Evolutionary conservation across 2,329 filamentous ascomycete genomes (phyloP).

Genomic region (Penicillium sp.): DNA sequence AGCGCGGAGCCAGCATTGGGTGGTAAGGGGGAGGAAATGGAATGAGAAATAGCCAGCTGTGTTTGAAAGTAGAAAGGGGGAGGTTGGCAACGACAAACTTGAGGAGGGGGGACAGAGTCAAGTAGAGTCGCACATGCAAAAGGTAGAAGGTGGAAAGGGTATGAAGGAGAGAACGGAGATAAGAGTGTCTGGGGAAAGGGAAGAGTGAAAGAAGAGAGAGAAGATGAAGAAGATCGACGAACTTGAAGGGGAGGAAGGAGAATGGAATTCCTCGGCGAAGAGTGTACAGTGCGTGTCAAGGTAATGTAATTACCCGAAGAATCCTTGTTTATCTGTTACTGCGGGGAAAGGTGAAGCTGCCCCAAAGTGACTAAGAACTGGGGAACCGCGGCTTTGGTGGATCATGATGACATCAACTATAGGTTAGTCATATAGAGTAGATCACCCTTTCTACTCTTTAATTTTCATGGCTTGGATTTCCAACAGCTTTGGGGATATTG

Average conservation of each 20-base stretch:
- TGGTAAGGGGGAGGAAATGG: neutral
- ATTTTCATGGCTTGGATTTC: too few species aligned
- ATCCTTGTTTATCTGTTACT: too few species aligned
- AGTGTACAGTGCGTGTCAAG: too few species aligned
- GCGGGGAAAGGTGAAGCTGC: too few species aligned
- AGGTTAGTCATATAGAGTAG: too few species aligned
- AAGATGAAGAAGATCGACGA: neutral
- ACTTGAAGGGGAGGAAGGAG: neutral
- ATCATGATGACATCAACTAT: too few species aligned
- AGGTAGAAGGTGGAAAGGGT: neutral
- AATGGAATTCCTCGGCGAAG: too few species aligned
- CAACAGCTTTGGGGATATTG: too few species aligned
- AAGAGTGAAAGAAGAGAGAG: neutral
- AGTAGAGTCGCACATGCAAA: slow-evolving; percentile 1
- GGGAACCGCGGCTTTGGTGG: too few species aligned
- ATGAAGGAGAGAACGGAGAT: neutral
- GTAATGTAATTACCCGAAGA: too few species aligned
- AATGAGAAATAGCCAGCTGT: slow-evolving; percentile 3
- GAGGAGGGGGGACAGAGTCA: slow-evolving; percentile 10
- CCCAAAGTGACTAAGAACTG: too few species aligned
- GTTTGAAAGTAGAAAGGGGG: slow-evolving; percentile 1
- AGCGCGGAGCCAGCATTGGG: slow-evolving; percentile 43
- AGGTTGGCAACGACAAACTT: slow-evolving; percentile 1
- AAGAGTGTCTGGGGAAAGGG: slow-evolving; percentile 1
- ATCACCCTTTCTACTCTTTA: too few species aligned